A percentile compares a stretch with the other conserved stretches of the same genome.
Conservation (phyloP, 129 eudicot species). For the Erigeron canadensis region DNA sequence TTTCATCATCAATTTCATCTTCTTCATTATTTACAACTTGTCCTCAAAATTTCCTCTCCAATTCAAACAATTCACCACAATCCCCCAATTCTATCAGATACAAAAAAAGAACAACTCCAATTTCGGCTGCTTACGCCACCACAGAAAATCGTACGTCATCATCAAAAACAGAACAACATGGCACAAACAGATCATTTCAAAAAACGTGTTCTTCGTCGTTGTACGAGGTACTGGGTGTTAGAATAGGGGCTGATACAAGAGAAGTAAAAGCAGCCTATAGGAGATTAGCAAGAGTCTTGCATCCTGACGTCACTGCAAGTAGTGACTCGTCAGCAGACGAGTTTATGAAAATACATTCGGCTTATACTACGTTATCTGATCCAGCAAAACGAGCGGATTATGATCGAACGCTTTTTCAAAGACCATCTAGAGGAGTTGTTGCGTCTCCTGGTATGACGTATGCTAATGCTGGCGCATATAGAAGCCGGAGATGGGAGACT, state of each 20-base stretch:
- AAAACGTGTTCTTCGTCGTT: slow-evolving; percentile 30
- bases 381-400: slow-evolving; percentile 71
- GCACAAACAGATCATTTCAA: not conserved
- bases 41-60: not conserved
- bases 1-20: too few relatives aligned
- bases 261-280: slow-evolving; percentile 79
- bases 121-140: slow-evolving; percentile 15
- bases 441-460: slow-evolving; percentile 18
- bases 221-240: slow-evolving; percentile 64
- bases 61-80: not conserved
- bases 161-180: too few relatives aligned
- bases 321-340: slow-evolving; percentile 45
- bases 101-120: not conserved
- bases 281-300: slow-evolving; percentile 56
- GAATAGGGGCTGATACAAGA: slow-evolving; percentile 46
- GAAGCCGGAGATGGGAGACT: slow-evolving; percentile 28
- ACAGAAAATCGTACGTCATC: too few relatives aligned
- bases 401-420: slow-evolving; percentile 46
- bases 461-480: not conserved
- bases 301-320: slow-evolving; percentile 56
- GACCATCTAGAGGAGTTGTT: slow-evolving; percentile 16
- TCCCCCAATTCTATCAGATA: not conserved
- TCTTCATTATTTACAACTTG: not conserved
- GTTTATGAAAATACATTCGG: slow-evolving; percentile 60
- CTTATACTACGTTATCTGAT: slow-evolving; percentile 65